These are phyloP conservation scores for Schizonepeta tenuifolia DNA, from an alignment of 257 asterid genomes.

Conservation along the genomic window DNA sequence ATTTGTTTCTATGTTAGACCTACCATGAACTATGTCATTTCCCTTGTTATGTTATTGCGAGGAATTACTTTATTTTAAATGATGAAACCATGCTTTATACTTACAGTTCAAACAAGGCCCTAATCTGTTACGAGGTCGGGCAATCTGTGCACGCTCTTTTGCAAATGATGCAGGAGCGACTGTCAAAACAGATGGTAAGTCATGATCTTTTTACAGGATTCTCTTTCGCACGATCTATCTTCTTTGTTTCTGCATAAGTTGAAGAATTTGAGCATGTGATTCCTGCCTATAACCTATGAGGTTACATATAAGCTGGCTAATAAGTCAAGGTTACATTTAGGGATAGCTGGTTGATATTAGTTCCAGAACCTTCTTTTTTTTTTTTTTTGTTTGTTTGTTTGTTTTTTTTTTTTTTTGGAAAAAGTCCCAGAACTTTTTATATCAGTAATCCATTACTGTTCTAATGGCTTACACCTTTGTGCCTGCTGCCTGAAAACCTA, in stretches of 20 bases:
- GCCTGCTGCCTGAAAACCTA: background rate
- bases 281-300: background rate
- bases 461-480: background rate
- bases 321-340: background rate
- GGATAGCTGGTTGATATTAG: slow-evolving; percentile 11
- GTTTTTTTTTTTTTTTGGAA: no score
- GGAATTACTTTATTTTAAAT: slow-evolving; percentile 23
- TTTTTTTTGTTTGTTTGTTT: no score
- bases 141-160: slow-evolving; percentile 52
- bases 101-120: slow-evolving; percentile 66
- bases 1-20: background rate
- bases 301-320: background rate
- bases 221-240: slow-evolving; percentile 24
- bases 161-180: slow-evolving; percentile 51
- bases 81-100: slow-evolving; percentile 17
- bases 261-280: background rate
- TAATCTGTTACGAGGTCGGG: slow-evolving; percentile 55
- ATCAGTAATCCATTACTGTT: slow-evolving; percentile 7
- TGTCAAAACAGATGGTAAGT: slow-evolving; percentile 62
- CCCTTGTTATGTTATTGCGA: slow-evolving; percentile 1
- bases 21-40: background rate
- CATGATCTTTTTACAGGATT: slow-evolving; percentile 15
- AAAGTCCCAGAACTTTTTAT: slow-evolving; percentile 8
- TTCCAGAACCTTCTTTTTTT: background rate
- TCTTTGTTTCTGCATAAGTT: slow-evolving; percentile 6